Conservation (phyloP, 2,329 filamentous ascomycete genomes). For the Cryphonectria japonica region DNA sequence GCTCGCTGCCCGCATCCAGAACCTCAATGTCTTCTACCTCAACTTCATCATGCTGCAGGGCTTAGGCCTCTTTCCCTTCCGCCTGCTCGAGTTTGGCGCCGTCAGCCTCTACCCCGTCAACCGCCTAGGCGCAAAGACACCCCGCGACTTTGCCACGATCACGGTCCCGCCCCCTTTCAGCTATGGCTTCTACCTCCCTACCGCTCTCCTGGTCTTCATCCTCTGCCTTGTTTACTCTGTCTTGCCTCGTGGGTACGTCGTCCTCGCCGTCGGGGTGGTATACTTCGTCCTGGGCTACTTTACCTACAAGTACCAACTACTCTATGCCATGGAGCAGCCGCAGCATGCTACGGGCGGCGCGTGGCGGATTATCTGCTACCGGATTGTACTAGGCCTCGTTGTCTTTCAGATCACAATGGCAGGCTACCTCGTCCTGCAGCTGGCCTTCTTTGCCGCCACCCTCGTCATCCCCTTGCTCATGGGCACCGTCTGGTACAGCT, state of each 20-base stretch:
- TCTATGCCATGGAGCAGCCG: slow-evolving; percentile 98
- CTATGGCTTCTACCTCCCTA: slow-evolving; percentile 95
- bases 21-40: slow-evolving; percentile 82
- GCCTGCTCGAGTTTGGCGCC: slow-evolving; percentile 86
- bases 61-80: slow-evolving; percentile 90
- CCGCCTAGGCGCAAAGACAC: slow-evolving; percentile 79
- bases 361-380: slow-evolving; percentile 96
- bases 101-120: slow-evolving; percentile 83
- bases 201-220: slow-evolving; percentile 90
- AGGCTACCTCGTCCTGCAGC: slow-evolving; percentile 76
- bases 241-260: slow-evolving; percentile 75
- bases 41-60: slow-evolving; percentile 94
- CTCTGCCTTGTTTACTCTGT: slow-evolving; percentile 95
- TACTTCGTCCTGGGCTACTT: slow-evolving; percentile 87
- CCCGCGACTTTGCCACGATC: slow-evolving; percentile 84
- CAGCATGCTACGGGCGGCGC: slow-evolving; percentile 91
- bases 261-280: slow-evolving; percentile 78
- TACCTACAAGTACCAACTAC: slow-evolving; percentile 94
- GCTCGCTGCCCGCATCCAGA: slow-evolving; percentile 75
- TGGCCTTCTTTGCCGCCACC: slow-evolving; percentile 73
- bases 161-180: slow-evolving; percentile 84
- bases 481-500: slow-evolving; percentile 86
- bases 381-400: slow-evolving; percentile 81
- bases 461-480: slow-evolving; percentile 77
- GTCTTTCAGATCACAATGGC: slow-evolving; percentile 92